Evolutionary conservation across 2,329 filamentous ascomycete species (phyloP), one percentile per base, ranked within the genome.

Genomic region (Fusarium dimerum): DNA sequence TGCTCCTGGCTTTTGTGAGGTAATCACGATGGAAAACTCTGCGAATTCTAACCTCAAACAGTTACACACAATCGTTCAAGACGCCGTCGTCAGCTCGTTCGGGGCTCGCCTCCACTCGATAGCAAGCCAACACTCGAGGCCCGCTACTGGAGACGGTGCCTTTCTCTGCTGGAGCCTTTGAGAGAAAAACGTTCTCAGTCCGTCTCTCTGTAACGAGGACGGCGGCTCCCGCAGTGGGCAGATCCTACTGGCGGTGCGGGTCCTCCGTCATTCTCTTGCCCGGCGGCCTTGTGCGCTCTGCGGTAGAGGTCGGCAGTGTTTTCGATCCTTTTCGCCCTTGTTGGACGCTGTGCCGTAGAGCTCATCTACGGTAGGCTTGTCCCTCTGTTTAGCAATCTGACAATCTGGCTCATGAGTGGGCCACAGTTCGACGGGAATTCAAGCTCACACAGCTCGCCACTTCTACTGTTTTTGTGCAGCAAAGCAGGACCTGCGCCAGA

Each of bases 181-280:
- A 26, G 20, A 26, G 7, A 26, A 26, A 26, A 26, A 26, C 7
- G 20, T 26, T 26, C 20, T 26, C 20, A 26, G 20, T 26, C 20
- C 20, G 20, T 26, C 20, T 26, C 20, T 26, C 20, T 26, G 20
- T 26, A 26, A 26, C 5, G 7, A 26, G 52, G 55, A 55, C 54
- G 54, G 57, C 47, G 54, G 55, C 56, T 62, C 59, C 59, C 57
- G 57, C 49, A 55, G 44, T 56, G 48, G 40, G 42, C 42, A 65
- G 56, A 45, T 54, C 52, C 56, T 63, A 47, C 20, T 61, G 51
- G 55, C 50, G 50, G 43, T 56, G 54, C 56, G 59, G 56, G 52
- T 50, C 62, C 54, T 50, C 20, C 20, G 54, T 51, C 46, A 61
- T 65, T 48, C 51, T 52, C 52, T 54, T 52, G 50, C 55, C 51